These are phyloP conservation scores for Powellomyces hirtus DNA, from an alignment of 192 early-diverging fungal genomes.

Conservation along the genomic window DNA sequence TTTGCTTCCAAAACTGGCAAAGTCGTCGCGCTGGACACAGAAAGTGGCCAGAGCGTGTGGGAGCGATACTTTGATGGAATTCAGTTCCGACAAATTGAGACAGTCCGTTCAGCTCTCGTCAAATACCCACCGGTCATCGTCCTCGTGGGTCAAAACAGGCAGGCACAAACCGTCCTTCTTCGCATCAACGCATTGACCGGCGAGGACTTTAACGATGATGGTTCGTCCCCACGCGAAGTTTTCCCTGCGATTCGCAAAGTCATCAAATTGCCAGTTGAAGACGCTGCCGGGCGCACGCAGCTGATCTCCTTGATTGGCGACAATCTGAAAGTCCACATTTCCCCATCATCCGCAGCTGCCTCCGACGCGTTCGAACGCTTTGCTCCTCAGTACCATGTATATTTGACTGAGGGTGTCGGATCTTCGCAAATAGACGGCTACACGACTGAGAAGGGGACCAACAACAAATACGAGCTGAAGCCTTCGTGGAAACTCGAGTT, in stretches of 20 bases:
- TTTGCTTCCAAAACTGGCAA: slow-evolving; percentile 77
- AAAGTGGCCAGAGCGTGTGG: slow-evolving; percentile 78
- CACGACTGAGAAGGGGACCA: slow-evolving; percentile 41
- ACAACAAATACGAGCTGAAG: slow-evolving; percentile 10
- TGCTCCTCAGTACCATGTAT: slow-evolving; percentile 65
- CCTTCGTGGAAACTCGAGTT: slow-evolving; percentile 35
- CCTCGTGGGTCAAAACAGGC: slow-evolving; percentile 44
- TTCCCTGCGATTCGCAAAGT: slow-evolving; percentile 17
- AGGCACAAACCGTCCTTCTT: slow-evolving; percentile 8
- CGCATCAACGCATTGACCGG: slow-evolving; percentile 70
- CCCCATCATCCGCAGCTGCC: slow-evolving; percentile 57
- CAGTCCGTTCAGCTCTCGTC: slow-evolving; percentile 59
- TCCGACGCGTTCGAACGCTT: slow-evolving; percentile 53
- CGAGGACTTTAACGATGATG: slow-evolving; percentile 38
- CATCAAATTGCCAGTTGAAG: slow-evolving; percentile 29
- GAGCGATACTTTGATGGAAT: slow-evolving; percentile 53
- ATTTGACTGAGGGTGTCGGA: slow-evolving; percentile 48
- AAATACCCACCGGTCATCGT: slow-evolving; percentile 74
- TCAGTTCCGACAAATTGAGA: slow-evolving; percentile 42
- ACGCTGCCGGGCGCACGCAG: slow-evolving; percentile 22
- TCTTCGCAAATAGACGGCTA: slow-evolving; percentile 36
- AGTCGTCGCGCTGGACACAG: slow-evolving; percentile 79
- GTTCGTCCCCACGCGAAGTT: not conserved
- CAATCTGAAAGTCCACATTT: slow-evolving; percentile 30
- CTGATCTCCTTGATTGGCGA: slow-evolving; percentile 32